Conservation (phyloP, 495 filamentous ascomycete species). For the Aspergillus diversus region DNA sequence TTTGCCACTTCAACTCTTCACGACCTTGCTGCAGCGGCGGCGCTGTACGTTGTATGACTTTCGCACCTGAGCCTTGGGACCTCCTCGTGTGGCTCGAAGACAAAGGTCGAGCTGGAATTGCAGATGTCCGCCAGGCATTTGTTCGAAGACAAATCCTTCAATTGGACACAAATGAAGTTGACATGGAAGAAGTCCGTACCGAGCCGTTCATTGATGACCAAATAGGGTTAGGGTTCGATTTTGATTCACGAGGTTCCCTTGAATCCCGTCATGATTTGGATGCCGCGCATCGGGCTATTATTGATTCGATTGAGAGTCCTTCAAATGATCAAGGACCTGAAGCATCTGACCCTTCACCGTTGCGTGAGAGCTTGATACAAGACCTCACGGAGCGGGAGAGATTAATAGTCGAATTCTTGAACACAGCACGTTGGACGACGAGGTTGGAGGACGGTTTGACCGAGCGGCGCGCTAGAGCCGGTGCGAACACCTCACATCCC, state of each 20-base stretch:
- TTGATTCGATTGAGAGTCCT: conserved; percentile 34
- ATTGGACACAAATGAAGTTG: conserved; percentile 59
- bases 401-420: conserved; percentile 61
- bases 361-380: conserved; percentile 45
- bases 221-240: conserved; percentile 27
- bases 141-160: conserved; percentile 72
- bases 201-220: conserved; percentile 41
- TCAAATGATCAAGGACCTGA: conserved; percentile 25
- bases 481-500: conserved; percentile 30
- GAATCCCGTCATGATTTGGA: conserved; percentile 38
- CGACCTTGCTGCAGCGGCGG: conserved; percentile 64
- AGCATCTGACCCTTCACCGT: conserved; percentile 31
- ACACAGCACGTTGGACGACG: conserved; percentile 47
- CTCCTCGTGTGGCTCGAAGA: conserved; percentile 94
- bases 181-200: conserved; percentile 56
- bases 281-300: conserved; percentile 35
- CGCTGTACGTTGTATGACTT: conserved; percentile 87
- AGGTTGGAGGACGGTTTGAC: conserved; percentile 39
- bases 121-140: conserved; percentile 80
- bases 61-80: conserved; percentile 88
- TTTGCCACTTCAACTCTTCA: conserved; percentile 60
- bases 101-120: conserved; percentile 78
- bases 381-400: conserved; percentile 61
- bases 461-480: conserved; percentile 36
- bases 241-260: conserved; percentile 23